Base-by-base conservation (phyloP, 1,139 yeast species). In the Suhomyces terraborum region DNA sequence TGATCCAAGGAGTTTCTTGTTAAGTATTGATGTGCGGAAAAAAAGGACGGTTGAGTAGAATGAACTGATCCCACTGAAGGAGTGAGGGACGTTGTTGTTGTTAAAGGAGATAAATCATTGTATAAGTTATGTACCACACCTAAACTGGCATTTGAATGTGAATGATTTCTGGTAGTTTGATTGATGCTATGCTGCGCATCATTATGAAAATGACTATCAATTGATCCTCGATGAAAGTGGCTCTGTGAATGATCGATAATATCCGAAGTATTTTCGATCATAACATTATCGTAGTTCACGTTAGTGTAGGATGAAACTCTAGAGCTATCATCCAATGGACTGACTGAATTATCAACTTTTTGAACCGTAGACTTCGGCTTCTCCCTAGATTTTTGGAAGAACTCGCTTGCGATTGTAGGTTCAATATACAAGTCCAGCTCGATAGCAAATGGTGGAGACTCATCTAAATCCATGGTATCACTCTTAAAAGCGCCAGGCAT, bases 51-150 rank as follows among this genome's bases (percentile, higher is more conserved):
- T 43, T 72, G 77, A 2, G 70, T 61, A 18, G 75, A 70, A 46
- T 72, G 75, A 12, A 69, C 51, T 2, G 76, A 70, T 26, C 64
- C 61, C 6, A 68, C 56, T 5, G 76, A 69, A 0, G 73, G 76
- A 0, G 77, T 69, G 32, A 68, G 58, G 3, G 77, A 71, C 0
- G 76, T 71, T 13, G 75, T 69, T 2, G 78, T 72, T 10, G 77
- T 71, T 36, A 72, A 52, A 1, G 78, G 78, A 14, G 73, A 66
- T 35, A 73, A 54, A 19, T 72, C 77, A 34, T 52, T 49, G 39
- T 47, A 48, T 14, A 47, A 35, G 32, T 52, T 35, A 13, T 40
- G 41, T 8, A 32, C 40, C 8, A 41, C 34, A 6, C 16, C 31
- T 13, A 45, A 9, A 41, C 47, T 32, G 47, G 41, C 34, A 45